phyloP scores from a whole-genome alignment of 2,329 filamentous ascomycete species.

The Pseudomassariella vexata region DNA sequence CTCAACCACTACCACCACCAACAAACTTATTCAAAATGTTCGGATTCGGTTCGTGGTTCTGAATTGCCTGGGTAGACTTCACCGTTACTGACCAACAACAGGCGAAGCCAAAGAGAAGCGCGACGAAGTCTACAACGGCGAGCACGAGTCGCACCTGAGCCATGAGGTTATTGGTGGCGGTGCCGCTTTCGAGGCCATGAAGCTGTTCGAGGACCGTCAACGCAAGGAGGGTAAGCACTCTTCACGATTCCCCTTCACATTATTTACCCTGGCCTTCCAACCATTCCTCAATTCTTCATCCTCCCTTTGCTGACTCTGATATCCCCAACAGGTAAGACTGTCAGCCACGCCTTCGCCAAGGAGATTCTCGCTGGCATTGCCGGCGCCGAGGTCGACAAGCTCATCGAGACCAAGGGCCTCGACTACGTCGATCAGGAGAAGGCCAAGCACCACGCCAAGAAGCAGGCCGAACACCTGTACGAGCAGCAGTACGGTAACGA shows the following conservation, averaged over 20 bases:
- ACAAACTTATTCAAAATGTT: conserved; percentile 24
- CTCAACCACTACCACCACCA: too few relatives aligned
- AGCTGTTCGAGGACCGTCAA: conserved; percentile 72
- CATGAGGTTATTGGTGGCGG: conserved; percentile 73
- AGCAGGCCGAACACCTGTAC: conserved; percentile 55
- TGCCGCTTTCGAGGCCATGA: conserved; percentile 74
- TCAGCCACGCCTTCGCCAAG: conserved; percentile 72
- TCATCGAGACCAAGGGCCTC: conserved; percentile 66
- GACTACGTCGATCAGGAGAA: conserved; percentile 52
- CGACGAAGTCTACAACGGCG: conserved; percentile 34
- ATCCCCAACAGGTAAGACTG: conserved; percentile 62
- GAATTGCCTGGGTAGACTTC: background rate
- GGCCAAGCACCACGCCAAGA: conserved; percentile 52
- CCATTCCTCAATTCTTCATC: background rate
- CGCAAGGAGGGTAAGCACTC: conserved; percentile 61
- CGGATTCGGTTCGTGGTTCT: conserved; percentile 21
- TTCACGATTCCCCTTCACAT: too few relatives aligned
- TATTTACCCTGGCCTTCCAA: background rate
- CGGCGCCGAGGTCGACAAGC: conserved; percentile 69
- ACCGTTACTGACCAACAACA: conserved; percentile 12
- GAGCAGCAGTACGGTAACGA: conserved; percentile 52
- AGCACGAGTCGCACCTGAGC: conserved; percentile 57
- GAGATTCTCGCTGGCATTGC: conserved; percentile 68
- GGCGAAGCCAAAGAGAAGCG: conserved; percentile 36
- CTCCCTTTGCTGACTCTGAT: too few relatives aligned